Percentiles rank a stretch among this genome's conserved stretches.
These are phyloP conservation scores for Xylaria sp. DNA, from an alignment of 2,329 filamentous ascomycete species.

Conservation along the genomic window DNA sequence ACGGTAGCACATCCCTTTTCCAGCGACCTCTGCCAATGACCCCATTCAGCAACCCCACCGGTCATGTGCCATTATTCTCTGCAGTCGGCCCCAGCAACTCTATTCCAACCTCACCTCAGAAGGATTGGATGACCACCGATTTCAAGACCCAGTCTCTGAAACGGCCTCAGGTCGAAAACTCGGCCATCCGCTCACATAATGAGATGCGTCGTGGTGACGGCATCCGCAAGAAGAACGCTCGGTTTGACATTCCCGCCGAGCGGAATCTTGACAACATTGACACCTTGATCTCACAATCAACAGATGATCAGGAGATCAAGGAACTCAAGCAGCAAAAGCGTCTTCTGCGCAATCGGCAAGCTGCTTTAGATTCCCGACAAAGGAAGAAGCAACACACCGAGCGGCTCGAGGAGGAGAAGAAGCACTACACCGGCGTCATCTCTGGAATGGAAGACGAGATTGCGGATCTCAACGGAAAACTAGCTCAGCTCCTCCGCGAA, in stretches of 20 bases:
- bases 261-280: slow-evolving; percentile 96
- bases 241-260: slow-evolving; percentile 96
- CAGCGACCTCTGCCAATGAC: slow-evolving; percentile 63
- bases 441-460: slow-evolving; percentile 83
- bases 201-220: slow-evolving; percentile 83
- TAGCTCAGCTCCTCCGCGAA: slow-evolving; percentile 77
- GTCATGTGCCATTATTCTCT: slow-evolving; percentile 65
- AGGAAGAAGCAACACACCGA: slow-evolving; percentile 99
- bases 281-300: slow-evolving; percentile 86
- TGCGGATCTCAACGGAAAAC: slow-evolving; percentile 71
- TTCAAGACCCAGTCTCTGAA: slow-evolving; percentile 65
- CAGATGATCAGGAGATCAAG: slow-evolving; percentile 93
- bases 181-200: slow-evolving; percentile 78
- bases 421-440: slow-evolving; percentile 83
- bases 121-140: slow-evolving; percentile 66
- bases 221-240: slow-evolving; percentile 98
- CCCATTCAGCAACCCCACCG: slow-evolving; percentile 65
- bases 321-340: slow-evolving; percentile 99
- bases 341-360: slow-evolving; percentile 92
- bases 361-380: slow-evolving; percentile 95
- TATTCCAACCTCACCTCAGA: slow-evolving; percentile 67
- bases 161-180: slow-evolving; percentile 74
- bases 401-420: slow-evolving; percentile 96
- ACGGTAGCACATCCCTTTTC: slow-evolving; percentile 63
- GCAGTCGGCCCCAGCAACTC: slow-evolving; percentile 60